Conservation (phyloP, 805 yeast species). For the Zygoascus biomembranicola region DNA sequence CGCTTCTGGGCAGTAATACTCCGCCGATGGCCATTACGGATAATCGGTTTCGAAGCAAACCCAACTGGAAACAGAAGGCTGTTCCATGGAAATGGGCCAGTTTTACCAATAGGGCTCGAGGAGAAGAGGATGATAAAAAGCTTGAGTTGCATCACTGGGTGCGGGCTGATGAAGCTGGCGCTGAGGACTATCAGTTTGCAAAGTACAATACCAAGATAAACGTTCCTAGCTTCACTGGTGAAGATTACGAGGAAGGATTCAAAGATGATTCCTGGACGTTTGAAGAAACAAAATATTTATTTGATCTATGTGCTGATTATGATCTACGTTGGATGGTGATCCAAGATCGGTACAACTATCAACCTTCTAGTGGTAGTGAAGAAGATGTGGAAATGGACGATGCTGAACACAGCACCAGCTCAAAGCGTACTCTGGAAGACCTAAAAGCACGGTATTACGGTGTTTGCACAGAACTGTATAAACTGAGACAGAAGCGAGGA, state of each 20-base stretch:
- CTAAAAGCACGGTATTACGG: slow-evolving; percentile 73
- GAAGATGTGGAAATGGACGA: slow-evolving; percentile 2
- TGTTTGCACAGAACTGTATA: slow-evolving; percentile 50
- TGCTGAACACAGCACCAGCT: not conserved
- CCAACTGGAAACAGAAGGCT: slow-evolving; percentile 52
- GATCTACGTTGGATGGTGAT: slow-evolving; percentile 68
- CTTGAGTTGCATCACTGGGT: slow-evolving; percentile 76
- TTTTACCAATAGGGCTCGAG: slow-evolving; percentile 49
- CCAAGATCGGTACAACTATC: slow-evolving; percentile 47
- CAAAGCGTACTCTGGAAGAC: slow-evolving; percentile 58
- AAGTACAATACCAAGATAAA: slow-evolving; percentile 63
- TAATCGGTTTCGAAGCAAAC: slow-evolving; percentile 52
- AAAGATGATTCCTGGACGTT: slow-evolving; percentile 54
- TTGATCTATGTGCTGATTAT: slow-evolving; percentile 45
- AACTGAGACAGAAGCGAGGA: slow-evolving; percentile 34
- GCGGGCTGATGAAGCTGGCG: slow-evolving; percentile 39
- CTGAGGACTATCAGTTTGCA: slow-evolving; percentile 51
- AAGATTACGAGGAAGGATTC: slow-evolving; percentile 42
- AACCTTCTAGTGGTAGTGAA: not conserved
- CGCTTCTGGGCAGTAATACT: slow-evolving; percentile 81
- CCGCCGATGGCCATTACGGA: slow-evolving; percentile 68
- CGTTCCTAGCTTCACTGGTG: slow-evolving; percentile 58
- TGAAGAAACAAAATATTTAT: slow-evolving; percentile 72
- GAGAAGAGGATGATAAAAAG: slow-evolving; percentile 29
- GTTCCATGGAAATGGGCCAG: slow-evolving; percentile 74